A percentile compares a stretch with the other conserved stretches of the same genome.
phyloP scores from a whole-genome alignment of 768 basidiomycete genomes.

The Nevesoporus exiguus region DNA sequence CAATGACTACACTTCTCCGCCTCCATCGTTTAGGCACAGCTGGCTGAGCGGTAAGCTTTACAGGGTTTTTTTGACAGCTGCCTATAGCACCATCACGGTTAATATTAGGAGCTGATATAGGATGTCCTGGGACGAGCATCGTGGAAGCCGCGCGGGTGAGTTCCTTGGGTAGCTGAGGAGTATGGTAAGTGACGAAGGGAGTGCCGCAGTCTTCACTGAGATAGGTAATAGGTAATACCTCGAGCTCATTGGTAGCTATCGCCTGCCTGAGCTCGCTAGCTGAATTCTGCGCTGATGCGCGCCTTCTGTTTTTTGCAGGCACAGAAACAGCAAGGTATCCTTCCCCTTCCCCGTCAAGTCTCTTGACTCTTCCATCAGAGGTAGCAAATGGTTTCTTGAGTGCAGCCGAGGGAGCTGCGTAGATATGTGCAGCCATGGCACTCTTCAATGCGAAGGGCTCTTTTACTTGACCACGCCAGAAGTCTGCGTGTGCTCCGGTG shows the following conservation, averaged over 20 bases:
- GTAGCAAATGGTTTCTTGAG: conserved; percentile 64
- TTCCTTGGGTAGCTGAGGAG: conserved; percentile 31
- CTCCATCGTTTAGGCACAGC: conserved; percentile 39
- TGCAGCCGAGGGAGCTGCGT: conserved; percentile 42
- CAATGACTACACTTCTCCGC: conserved; percentile 59
- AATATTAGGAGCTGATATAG: conserved; percentile 23
- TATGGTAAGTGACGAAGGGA: conserved; percentile 45
- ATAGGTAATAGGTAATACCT: conserved; percentile 36
- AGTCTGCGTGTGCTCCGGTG: conserved; percentile 59
- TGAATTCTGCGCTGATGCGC: conserved; percentile 40
- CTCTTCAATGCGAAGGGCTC: conserved; percentile 33
- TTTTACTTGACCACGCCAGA: no score
- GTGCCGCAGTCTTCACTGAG: conserved; percentile 43
- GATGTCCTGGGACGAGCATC: conserved; percentile 27
- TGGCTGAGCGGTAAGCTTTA: conserved; percentile 7
- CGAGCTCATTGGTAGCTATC: conserved; percentile 47
- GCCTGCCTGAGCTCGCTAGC: conserved; percentile 35
- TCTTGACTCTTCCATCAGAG: conserved; percentile 52
- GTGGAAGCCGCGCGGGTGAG: conserved; percentile 23
- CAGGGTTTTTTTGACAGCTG: conserved; percentile 33
- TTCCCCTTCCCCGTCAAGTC: conserved; percentile 62
- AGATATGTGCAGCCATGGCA: no score
- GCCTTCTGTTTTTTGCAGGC: conserved; percentile 51
- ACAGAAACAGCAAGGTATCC: conserved; percentile 40
- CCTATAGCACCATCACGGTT: conserved; percentile 24